Evolutionary conservation across 192 early-diverging fungal species (phyloP), one percentile per base, ranked within the genome.

Genomic region (Rhizoclosmatium globosum): DNA sequence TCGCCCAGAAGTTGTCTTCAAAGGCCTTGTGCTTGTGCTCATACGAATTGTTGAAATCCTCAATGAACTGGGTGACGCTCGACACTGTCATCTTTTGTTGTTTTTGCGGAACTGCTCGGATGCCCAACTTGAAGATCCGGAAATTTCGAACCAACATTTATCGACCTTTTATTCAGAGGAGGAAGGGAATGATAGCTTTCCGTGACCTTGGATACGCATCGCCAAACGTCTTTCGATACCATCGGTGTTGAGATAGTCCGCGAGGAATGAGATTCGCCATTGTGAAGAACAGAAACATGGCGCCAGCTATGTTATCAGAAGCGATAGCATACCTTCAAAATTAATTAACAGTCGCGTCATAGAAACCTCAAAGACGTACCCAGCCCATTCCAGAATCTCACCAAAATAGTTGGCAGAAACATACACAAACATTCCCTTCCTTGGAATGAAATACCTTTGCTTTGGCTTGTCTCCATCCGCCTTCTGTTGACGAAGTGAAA

Each of bases 381-480:
- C 85, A 39, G 71, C 15, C 85, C 85, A 86, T 47, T 86, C 85
- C 11, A 86, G 46, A 21, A 81, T 74, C 59, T 86, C 85, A 4
- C 82, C 82, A 7, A 82, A 80, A 60, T 86, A 86, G 67, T 82
- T 74, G 19, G 81, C 75, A 15, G 53, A 80, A 1, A 85, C 79
- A 19, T 44, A 78, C 38, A 81, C 66, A 61, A 78, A 85, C 17
- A 83, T 19, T 13, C 47, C 47, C 11, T 72, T 77, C 2, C n/a
- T 23, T 15, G 84, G 84, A 38, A 85, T 75, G 23, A 47, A 75
- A 62, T 85, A 85, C 31, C n/a, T 62, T 61, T 79, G 72, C 11
- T n/a, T 13, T 38, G 39, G 38, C 50, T 68, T 50, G 3, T 68
- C 42, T 9, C n/a, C 21, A 6, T 15, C 43, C 38, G 43, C 64